phyloP scores from a whole-genome alignment of 441 rosid genomes.

The Euphorbia schlechtendalii region DNA sequence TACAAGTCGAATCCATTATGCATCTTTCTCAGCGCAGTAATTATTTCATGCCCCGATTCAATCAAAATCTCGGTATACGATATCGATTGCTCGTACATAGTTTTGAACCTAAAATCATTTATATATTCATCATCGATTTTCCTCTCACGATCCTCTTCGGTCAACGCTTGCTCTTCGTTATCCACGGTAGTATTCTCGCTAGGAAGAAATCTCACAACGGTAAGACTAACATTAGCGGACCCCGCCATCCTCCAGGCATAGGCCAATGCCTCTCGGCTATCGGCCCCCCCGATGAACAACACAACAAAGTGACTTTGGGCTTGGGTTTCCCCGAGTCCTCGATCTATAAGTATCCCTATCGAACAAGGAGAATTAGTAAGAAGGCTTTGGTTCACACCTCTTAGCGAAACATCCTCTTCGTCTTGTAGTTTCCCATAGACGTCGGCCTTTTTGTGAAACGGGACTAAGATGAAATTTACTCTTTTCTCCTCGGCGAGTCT shows the following conservation, averaged over 20 bases:
- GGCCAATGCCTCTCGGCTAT: conserved; percentile 48
- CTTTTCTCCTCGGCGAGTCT: conserved; percentile 36
- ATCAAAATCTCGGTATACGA: conserved; percentile 26
- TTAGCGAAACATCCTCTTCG: conserved; percentile 30
- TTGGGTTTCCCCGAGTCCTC: conserved; percentile 28
- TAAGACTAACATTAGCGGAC: conserved; percentile 21
- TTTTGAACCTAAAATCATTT: conserved; percentile 32
- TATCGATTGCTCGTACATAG: conserved; percentile 24
- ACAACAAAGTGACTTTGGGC: conserved; percentile 19
- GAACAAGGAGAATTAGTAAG: conserved; percentile 36
- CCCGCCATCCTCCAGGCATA: conserved; percentile 52
- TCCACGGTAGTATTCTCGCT: not conserved
- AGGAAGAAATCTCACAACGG: conserved; percentile 36
- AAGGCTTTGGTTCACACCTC: conserved; percentile 34
- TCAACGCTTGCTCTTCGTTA: not conserved
- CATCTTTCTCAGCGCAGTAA: conserved; percentile 12
- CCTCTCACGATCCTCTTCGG: conserved; percentile 8
- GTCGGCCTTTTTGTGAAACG: conserved; percentile 36
- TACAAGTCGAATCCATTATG: conserved; percentile 19
- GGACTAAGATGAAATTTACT: conserved; percentile 31
- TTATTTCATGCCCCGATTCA: conserved; percentile 12
- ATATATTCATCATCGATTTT: conserved; percentile 30
- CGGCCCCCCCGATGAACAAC: conserved; percentile 44
- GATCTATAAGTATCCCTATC: conserved; percentile 46
- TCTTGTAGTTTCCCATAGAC: conserved; percentile 20